Percentiles rank a stretch among this genome's conserved stretches.
phyloP scores from a whole-genome alignment of 225 moss, liverwort and hornwort genomes.

The Sphagnum contortum region DNA sequence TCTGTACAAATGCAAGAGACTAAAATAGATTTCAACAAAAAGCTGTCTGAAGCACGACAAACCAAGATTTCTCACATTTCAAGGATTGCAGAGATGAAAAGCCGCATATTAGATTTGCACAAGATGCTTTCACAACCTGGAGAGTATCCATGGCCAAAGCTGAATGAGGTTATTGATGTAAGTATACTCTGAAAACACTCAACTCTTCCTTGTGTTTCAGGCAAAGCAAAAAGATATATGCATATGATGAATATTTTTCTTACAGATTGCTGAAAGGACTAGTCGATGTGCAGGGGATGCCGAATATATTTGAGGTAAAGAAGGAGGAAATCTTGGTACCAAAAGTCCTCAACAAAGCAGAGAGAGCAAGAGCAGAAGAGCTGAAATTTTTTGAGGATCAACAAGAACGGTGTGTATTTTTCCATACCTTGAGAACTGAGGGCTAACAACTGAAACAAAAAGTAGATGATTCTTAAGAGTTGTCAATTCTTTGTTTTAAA shows the following conservation, averaged over 20 bases:
- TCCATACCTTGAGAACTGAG: not conserved
- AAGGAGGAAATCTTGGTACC: conserved; percentile 63
- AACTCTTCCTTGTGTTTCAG: not conserved
- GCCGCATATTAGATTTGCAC: conserved; percentile 59
- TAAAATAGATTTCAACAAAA: conserved; percentile 51
- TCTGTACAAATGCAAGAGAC: conserved; percentile 45
- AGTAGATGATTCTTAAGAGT: too few species aligned
- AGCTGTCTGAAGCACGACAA: conserved; percentile 32
- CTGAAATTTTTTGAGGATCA: conserved; percentile 43
- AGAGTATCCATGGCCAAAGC: conserved; percentile 40
- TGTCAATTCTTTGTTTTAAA: too few species aligned
- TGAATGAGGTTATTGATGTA: conserved; percentile 67
- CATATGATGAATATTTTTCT: too few species aligned
- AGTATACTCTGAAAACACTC: not conserved
- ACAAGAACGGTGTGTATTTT: conserved; percentile 34
- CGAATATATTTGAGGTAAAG: conserved; percentile 60
- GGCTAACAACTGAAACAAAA: too few species aligned
- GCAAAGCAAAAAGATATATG: not conserved
- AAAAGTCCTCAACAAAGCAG: conserved; percentile 58
- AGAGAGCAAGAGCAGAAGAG: conserved; percentile 44
- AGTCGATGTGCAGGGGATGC: conserved; percentile 43
- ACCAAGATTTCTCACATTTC: conserved; percentile 62
- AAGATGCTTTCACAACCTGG: conserved; percentile 55
- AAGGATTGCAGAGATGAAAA: conserved; percentile 56
- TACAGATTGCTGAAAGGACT: too few species aligned